Base-by-base conservation (phyloP, 2,329 filamentous ascomycete genomes). In the Albifimbria verrucaria region DNA sequence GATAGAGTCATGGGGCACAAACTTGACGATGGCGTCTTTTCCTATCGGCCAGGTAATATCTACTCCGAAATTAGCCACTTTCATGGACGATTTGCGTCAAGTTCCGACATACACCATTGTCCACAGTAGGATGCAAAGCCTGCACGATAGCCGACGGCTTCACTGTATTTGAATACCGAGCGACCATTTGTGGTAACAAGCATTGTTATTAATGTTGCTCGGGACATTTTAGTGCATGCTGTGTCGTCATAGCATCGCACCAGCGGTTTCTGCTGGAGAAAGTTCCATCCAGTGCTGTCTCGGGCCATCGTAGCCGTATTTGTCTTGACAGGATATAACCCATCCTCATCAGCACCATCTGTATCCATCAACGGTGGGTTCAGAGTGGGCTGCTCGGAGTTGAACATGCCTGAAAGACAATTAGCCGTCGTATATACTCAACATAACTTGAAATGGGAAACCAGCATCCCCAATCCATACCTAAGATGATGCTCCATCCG, bases 11-110 rank as follows among this genome's bases (percentile, higher is more conserved):
- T 48, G 46, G 7, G 46, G 24, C 9, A 26, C 46, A 22, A 48
- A 48, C n/a, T 36, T 48, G 7, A 48, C 25, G 17, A 48, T 9
- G 26, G 46, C 46, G 18, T 48, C 46, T 36, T 48, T 25, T 11
- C 24, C 24, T 25, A 48, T 48, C 11, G 15, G 46, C 46, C 46
- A 48, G n/a, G 46, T 48, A 18, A 48, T 48, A 20, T 48, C 32
- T 39, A n/a, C 15, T 7, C 15, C 18, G 12, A 15, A n/a, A n/a
- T 39, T n/a, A 39, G 32, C 11, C 32, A 32, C 7, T 7, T 12
- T 12, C 32, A 39, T 39, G 5, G 15, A 17, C 18, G 6, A 39
- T 6, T 4, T 6, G 5, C 32, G 12, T 39, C 6, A 39, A 39
- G 32, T 12, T 39, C n/a, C 32, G 32, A 15, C 32, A 4, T 39